Evolutionary conservation across 176 grass and related monocot genomes (phyloP).

Genomic region (Juncus effusus): DNA sequence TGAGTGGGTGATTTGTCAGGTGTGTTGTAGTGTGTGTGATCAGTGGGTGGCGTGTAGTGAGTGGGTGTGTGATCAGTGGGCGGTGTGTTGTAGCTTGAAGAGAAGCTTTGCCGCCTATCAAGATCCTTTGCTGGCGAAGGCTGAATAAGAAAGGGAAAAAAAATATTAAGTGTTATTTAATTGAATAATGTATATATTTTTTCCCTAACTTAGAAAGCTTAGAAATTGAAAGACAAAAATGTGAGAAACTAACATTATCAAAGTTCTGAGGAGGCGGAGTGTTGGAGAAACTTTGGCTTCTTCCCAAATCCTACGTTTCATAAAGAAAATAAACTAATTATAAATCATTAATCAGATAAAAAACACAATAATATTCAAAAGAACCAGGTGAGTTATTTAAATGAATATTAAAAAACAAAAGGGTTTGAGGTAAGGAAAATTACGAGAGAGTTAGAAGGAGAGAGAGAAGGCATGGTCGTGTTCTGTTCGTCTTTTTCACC

Average conservation of each 20-base stretch:
- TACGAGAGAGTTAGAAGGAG: conserved; percentile 40
- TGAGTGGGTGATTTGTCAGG: background rate
- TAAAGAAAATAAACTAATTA: conserved; percentile 2
- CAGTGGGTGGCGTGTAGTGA: conserved; percentile 33
- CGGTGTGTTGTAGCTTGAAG: conserved; percentile 29
- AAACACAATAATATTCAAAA: conserved; percentile 5
- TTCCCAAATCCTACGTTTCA: conserved; percentile 49
- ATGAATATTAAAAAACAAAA: background rate
- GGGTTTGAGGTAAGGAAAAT: conserved; percentile 19
- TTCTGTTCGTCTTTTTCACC: conserved; percentile 54
- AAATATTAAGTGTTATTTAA: background rate
- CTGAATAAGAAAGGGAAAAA: conserved; percentile 4
- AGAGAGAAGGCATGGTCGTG: conserved; percentile 26
- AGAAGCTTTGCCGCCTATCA: conserved; percentile 52
- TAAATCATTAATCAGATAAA: conserved; percentile 7
- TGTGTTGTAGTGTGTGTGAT: conserved; percentile 31
- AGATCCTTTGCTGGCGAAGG: conserved; percentile 46
- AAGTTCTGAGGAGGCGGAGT: conserved; percentile 31
- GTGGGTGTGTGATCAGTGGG: conserved; percentile 28
- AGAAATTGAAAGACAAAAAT: background rate
- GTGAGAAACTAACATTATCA: conserved; percentile 50
- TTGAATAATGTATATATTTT: background rate
- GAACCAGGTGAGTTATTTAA: background rate
- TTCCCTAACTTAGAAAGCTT: conserved; percentile 4
- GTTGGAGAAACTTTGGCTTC: conserved; percentile 42